Evolutionary conservation across 441 rosid species (phyloP).

Genomic region (Theobroma grandiflorum): DNA sequence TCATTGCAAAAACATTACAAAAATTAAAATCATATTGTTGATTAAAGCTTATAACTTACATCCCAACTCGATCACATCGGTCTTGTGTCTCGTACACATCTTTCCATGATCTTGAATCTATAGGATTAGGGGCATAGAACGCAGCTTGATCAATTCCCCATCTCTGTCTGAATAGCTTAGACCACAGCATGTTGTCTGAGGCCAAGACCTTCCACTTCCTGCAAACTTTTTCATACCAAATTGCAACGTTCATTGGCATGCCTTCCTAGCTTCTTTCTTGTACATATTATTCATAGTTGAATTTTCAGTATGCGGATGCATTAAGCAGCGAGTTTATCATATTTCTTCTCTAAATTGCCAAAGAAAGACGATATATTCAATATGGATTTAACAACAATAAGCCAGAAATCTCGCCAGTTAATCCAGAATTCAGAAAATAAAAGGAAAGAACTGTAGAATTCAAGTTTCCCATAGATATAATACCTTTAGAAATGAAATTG

Average conservation of each 20-base stretch:
- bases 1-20: no score
- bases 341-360: background rate
- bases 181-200: constrained; percentile 53
- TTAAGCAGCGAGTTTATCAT: background rate
- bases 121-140: constrained; percentile 42
- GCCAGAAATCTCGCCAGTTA: background rate
- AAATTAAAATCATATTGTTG: no score
- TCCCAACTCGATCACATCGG: constrained; percentile 63
- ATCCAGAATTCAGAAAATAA: background rate
- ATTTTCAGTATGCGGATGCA: background rate
- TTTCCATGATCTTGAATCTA: constrained; percentile 57
- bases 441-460: background rate
- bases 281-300: background rate
- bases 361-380: background rate
- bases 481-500: background rate
- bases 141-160: constrained; percentile 61
- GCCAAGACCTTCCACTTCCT: constrained; percentile 58
- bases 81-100: constrained; percentile 59
- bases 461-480: no score
- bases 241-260: background rate
- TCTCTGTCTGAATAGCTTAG: constrained; percentile 51
- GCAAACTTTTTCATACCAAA: constrained; percentile 45
- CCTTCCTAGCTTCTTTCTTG: background rate
- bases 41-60: constrained; percentile 43
- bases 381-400: background rate